Evolutionary conservation across 2,329 filamentous ascomycete genomes (phyloP).

Genomic region (Aspergillus tubingensis): DNA sequence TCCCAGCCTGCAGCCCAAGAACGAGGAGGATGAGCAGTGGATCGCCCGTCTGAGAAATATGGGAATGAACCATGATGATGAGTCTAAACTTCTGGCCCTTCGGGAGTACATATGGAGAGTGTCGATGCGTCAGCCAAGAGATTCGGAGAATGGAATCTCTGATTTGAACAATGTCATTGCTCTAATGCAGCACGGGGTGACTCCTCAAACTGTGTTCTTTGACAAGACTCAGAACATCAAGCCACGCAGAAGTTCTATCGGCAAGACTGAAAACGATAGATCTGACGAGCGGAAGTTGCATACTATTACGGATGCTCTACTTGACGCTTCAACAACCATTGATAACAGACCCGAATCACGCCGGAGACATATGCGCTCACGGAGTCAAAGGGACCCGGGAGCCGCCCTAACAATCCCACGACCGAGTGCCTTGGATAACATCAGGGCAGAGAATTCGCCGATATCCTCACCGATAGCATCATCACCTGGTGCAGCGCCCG

Average conservation of each 20-base stretch:
- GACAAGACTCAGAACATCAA: conserved; percentile 68
- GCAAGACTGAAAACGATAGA: conserved; percentile 31
- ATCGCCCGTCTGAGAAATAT: conserved; percentile 80
- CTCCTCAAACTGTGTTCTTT: conserved; percentile 88
- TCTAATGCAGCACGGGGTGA: conserved; percentile 73
- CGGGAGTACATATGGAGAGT: conserved; percentile 90
- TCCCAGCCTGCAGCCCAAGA: conserved; percentile 65
- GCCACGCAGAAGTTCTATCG: conserved; percentile 29
- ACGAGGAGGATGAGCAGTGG: conserved; percentile 94
- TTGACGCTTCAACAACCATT: conserved; percentile 89
- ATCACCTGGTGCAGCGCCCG: conserved; percentile 35
- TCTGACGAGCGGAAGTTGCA: conserved; percentile 55
- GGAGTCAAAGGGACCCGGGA: conserved; percentile 40
- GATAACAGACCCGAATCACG: conserved; percentile 61
- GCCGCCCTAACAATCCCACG: conserved; percentile 18
- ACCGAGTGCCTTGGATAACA: conserved; percentile 24
- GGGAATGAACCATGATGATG: conserved; percentile 79
- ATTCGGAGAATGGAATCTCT: conserved; percentile 42
- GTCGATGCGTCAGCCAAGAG: conserved; percentile 68
- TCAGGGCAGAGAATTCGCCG: conserved; percentile 30
- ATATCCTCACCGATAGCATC: conserved; percentile 39
- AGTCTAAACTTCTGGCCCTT: conserved; percentile 82
- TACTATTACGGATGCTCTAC: conserved; percentile 84
- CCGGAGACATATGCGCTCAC: conserved; percentile 43
- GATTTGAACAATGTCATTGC: conserved; percentile 69